Percentiles rank a stretch among this genome's conserved stretches.
These are phyloP conservation scores for Barbarea vulgaris DNA, from an alignment of 345 rosid genomes.

Conservation along the genomic window DNA sequence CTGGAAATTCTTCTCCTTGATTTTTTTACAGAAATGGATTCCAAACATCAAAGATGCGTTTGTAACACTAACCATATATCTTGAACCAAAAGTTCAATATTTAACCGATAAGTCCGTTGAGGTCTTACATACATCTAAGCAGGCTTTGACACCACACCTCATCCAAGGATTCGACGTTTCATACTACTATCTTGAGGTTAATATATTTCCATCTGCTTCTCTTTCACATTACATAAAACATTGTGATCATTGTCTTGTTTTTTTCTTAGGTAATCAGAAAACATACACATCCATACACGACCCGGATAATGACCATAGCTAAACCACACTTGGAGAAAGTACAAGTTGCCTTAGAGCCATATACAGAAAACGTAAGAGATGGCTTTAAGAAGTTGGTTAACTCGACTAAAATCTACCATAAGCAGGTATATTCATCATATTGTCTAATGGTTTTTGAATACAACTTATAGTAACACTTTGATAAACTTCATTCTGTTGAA, in stretches of 20 bases:
- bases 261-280: constrained; percentile 42
- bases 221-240: background rate
- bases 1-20: constrained; percentile 16
- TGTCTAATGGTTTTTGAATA: background rate
- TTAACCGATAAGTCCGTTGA: constrained; percentile 43
- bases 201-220: background rate
- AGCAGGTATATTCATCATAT: constrained; percentile 38
- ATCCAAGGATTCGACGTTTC: constrained; percentile 32
- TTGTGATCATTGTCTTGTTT: background rate
- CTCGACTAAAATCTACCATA: constrained; percentile 40
- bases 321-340: constrained; percentile 44
- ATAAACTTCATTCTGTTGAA: constrained; percentile 13
- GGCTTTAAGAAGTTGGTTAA: constrained; percentile 35
- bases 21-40: constrained; percentile 44
- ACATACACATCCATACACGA: constrained; percentile 43
- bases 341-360: constrained; percentile 45
- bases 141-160: constrained; percentile 39
- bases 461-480: background rate
- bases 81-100: constrained; percentile 43
- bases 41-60: constrained; percentile 46
- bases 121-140: constrained; percentile 39
- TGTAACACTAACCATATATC: constrained; percentile 33
- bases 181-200: constrained; percentile 46
- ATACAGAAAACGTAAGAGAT: constrained; percentile 26
- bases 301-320: constrained; percentile 34